Percentiles rank a stretch among this genome's conserved stretches.
These are phyloP conservation scores for Elsinoe batatas DNA, from an alignment of 2,329 filamentous ascomycete genomes.

Conservation along the genomic window DNA sequence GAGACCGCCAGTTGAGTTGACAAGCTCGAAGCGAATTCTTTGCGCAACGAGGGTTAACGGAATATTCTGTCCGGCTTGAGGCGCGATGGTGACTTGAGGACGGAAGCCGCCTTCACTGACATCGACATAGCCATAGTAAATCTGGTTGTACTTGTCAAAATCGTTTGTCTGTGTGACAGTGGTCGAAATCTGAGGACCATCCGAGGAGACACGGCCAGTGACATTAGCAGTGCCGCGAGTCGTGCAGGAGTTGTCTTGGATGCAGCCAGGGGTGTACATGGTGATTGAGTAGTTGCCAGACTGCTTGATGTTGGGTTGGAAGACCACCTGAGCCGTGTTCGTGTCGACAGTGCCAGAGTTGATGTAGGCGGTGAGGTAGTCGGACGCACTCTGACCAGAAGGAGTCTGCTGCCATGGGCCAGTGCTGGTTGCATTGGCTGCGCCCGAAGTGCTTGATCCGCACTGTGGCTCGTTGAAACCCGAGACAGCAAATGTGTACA, in stretches of 20 bases:
- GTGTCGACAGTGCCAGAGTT: conserved; percentile 36
- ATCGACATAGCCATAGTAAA: conserved; percentile 80
- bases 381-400: conserved; percentile 58
- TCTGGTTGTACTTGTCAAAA: conserved; percentile 90
- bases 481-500: conserved; percentile 64
- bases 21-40: conserved; percentile 65
- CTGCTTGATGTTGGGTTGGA: conserved; percentile 73
- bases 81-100: conserved; percentile 68
- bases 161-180: conserved; percentile 83
- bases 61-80: conserved; percentile 53
- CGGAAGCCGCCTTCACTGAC: conserved; percentile 62
- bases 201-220: conserved; percentile 55
- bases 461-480: conserved; percentile 85
- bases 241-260: conserved; percentile 64
- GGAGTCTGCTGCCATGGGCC: conserved; percentile 65
- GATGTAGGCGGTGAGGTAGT: conserved; percentile 65
- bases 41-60: conserved; percentile 79
- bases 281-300: conserved; percentile 87
- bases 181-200: conserved; percentile 43
- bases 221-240: conserved; percentile 74
- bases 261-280: conserved; percentile 86
- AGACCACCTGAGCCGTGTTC: conserved; percentile 59
- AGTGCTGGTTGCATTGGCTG: conserved; percentile 56
- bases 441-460: conserved; percentile 49
- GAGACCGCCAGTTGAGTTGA: conserved; percentile 65